Evolutionary conservation across 306 rosid genomes (phyloP), one percentile per base, ranked within the genome.

Genomic region (Corylus americana): DNA sequence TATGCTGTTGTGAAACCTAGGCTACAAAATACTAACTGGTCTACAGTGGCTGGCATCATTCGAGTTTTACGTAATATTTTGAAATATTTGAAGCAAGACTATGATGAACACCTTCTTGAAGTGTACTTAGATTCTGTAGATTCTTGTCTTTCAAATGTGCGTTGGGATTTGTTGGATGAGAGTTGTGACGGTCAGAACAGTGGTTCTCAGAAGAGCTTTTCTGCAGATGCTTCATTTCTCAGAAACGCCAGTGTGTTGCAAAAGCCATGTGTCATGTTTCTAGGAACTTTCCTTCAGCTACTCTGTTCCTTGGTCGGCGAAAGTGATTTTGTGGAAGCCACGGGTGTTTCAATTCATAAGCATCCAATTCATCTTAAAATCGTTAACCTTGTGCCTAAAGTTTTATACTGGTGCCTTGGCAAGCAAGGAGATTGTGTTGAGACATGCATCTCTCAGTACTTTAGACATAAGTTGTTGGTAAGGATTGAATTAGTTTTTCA

Each of bases 381-480:
- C 53, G 70, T 78, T 83, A 80, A 77, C 79, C 85, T 92, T 76
- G 80, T 91, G 66, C 97, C 97, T 29, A 86, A 83, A 84, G 83
- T 95, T 81, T 83, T 93, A 37, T 66, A 74, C 73, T 86, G 89
- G 92, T 86, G 92, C 87, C 88, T 80, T 62, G 53, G 82, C 71
- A 78, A 81, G 90, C 87, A 75, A 78, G 91, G 80, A 71, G 87
- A 74, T 79, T 35, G 55, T 20, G 62, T 68, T 9, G 78, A 85
- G 76, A 77, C 31, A 55, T 61, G 82, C 82, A 78, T 88, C 80
- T 48, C 83, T 83, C 91, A 88, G 71, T 95, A 92, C 89, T 80
- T 92, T 54, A 90, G 89, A 84, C 94, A 91, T 87, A 95, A 94
- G 90, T 83, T 91, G 75, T 85, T 95, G 97, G 98, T 95, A 89